Evolutionary conservation across 2,329 filamentous ascomycete species (phyloP), one percentile per base, ranked within the genome.

Genomic region (Neonectria punicea): DNA sequence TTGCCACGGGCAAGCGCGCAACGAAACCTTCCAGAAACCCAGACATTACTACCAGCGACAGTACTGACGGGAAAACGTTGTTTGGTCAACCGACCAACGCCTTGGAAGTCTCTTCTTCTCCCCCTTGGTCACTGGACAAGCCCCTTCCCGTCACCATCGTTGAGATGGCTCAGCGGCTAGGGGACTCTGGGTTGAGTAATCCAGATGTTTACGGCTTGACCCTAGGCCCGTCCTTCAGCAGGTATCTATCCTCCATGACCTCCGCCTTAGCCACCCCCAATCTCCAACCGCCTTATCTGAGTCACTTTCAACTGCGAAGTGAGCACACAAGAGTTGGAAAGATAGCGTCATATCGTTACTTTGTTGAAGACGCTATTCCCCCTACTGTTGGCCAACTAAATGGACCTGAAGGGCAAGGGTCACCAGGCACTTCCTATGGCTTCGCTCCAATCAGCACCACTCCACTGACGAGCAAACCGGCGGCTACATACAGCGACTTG

Each of bases 1-100:
- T 87, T 22, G 82, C 84, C 2, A 87, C 85, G 0, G 86, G 79
- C 2, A 81, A 80, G 56, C 75, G 77, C n/a, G 63, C 72, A 6
- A 70, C 69, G 30, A 78, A 76, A 57, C 67, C 73, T 4, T 64
- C 71, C n/a, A 73, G 66, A 25, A 70, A 73, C 25, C 64, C 68
- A 0, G 73, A 77, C 10, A 20, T 71, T 9, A 50, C 62, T 16
- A 41, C 62, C 13, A 64, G 63, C 18, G 75, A 77, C 22, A 67
- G 69, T 7, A 58, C 64, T 8, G 75, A 78, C 41, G 70, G 67
- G 16, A 71, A 70, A 71, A 34, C 66, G 54, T 44, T 70, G 14
- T 55, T 67, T n/a, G 66, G 65, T 13, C 71, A 73, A 22, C 34
- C 69, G 4, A 68, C 74, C 4, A 74, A 72, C 20, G 68, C 69